Evolutionary conservation across 441 rosid genomes (phyloP), one percentile per base, ranked within the genome.

Genomic region (Cnidoscolus chayamansa): DNA sequence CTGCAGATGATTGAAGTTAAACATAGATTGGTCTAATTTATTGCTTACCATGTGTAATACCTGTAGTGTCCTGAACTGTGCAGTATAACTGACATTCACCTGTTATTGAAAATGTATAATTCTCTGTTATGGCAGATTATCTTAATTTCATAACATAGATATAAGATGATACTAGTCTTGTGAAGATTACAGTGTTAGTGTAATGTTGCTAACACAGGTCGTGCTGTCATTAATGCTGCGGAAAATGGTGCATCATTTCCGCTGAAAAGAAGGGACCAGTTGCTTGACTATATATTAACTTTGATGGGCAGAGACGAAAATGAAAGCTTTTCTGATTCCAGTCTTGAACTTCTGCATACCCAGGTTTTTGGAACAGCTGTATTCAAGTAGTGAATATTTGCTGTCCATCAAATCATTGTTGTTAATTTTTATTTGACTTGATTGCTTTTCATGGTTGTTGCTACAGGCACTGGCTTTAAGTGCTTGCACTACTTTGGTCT

Each of bases 401-500:
- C 25, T 35, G 17, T 49, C 66, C 43, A 31, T 48, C 62, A 49
- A 68, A 32, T 59, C 63, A 61, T 64, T 40, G 15, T 32, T 50
- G 1, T 63, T 61, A 54, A 30, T 45, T 60, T 53, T 74, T 54
- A 17, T 71, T 17, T 74, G 37, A 30, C 65, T 67, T 9, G 30
- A 73, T 55, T 74, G 61, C 73, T 74, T 73, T 19, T 61, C 16
- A 56, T 73, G 75, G 74, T 77, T 81, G 77, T 83, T 80, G 81
- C 71, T 79, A 61, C 77, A 96, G 99, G 97, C 97, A 66, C 90
- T 93, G 80, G 99, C 99, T 77, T 83, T 96, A 75, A 96, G 81
- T 79, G 99, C 99, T 16, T 96, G 99, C 81, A 96, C 97, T 74
- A 96, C 99, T 68, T 81, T 96, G 82, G 99, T 96, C 73, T 93